Percentiles rank a stretch among this genome's conserved stretches.
Conservation (phyloP, 176 grass and related monocot genomes). For the Ensete glaucum region DNA sequence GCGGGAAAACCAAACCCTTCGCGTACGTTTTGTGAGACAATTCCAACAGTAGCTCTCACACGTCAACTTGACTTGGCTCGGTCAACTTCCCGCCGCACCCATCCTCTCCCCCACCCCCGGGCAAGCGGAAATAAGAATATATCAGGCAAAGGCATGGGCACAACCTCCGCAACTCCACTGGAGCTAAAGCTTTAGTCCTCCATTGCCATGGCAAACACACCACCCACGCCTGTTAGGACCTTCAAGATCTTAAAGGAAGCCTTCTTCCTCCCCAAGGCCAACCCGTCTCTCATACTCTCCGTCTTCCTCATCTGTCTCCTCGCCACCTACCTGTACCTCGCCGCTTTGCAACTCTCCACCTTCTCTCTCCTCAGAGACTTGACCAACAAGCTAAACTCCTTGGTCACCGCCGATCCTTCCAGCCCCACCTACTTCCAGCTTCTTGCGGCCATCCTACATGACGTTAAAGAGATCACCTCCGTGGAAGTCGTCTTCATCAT, state of each 20-base stretch:
- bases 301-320: slow-evolving; percentile 23
- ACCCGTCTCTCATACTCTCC: slow-evolving; percentile 11
- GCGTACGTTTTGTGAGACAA: too few species aligned
- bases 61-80: too few species aligned
- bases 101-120: too few species aligned
- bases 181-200: too few species aligned
- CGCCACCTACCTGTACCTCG: not conserved
- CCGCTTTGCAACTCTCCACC: not conserved
- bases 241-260: slow-evolving; percentile 22
- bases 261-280: slow-evolving; percentile 14
- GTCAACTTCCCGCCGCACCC: too few species aligned
- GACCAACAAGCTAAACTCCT: not conserved
- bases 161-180: too few species aligned
- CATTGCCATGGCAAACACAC: too few species aligned
- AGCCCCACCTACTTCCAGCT: slow-evolving; percentile 18
- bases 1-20: too few species aligned
- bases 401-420: not conserved
- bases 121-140: too few species aligned
- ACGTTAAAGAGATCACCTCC: not conserved
- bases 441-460: not conserved
- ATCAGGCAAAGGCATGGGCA: too few species aligned
- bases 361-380: not conserved
- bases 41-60: too few species aligned
- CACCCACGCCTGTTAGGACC: not conserved
- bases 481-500: slow-evolving; percentile 4